Percentiles rank a stretch among this genome's conserved stretches.
Evolutionary conservation across 352 stramenopile genomes (phyloP).

Genomic region (Phytopythium boreale): DNA sequence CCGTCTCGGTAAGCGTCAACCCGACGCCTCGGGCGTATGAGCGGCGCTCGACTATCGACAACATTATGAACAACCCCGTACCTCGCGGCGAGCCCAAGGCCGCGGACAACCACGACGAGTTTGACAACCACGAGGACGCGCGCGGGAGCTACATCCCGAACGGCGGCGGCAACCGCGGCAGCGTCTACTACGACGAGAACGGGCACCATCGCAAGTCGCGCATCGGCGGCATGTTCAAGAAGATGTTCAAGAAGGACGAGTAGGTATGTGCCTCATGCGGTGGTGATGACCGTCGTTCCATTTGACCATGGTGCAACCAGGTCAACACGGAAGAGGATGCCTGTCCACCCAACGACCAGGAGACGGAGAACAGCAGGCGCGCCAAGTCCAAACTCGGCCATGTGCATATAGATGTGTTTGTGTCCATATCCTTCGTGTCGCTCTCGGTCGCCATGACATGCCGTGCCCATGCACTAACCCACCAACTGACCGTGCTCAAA

Average conservation of each 20-base stretch:
- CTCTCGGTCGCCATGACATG: neutral
- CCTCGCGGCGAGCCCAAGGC: constrained; percentile 12
- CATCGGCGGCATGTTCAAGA: constrained; percentile 87
- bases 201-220: constrained; percentile 62
- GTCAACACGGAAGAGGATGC: neutral
- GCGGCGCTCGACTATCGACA: constrained; percentile 40
- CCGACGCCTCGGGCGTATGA: constrained; percentile 22
- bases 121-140: constrained; percentile 8
- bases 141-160: constrained; percentile 23
- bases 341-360: neutral
- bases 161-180: constrained; percentile 26
- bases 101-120: neutral
- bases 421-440: neutral
- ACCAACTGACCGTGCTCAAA: constrained; percentile 2
- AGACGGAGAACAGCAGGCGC: neutral
- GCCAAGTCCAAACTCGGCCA: neutral
- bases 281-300: neutral
- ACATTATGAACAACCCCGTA: constrained; percentile 48
- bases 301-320: neutral
- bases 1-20: constrained; percentile 50
- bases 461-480: neutral
- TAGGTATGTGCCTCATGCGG: constrained; percentile 7
- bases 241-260: constrained; percentile 89
- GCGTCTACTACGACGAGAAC: constrained; percentile 66
- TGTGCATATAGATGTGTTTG: constrained; percentile 8